These are phyloP conservation scores for Cymbopogon citratus DNA, from an alignment of 176 grass and related monocot species.

Conservation along the genomic window DNA sequence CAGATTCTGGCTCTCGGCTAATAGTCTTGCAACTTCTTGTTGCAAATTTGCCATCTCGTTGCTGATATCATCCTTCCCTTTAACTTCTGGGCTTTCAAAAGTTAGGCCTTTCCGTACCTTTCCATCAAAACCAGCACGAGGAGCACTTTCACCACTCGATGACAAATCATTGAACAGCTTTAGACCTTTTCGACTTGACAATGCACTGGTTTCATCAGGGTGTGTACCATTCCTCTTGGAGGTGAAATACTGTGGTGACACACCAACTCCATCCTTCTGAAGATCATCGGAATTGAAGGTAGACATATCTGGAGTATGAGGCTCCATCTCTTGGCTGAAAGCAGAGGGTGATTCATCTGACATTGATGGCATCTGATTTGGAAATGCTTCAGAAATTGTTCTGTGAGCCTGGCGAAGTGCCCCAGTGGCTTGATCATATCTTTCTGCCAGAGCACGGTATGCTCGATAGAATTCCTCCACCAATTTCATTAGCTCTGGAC, in stretches of 20 bases:
- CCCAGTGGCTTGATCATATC: slow-evolving; percentile 70
- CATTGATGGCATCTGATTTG: slow-evolving; percentile 65
- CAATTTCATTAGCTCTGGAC: slow-evolving; percentile 84
- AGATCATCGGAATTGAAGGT: slow-evolving; percentile 42
- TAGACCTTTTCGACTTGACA: slow-evolving; percentile 47
- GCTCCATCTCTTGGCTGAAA: slow-evolving; percentile 41
- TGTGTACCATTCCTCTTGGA: slow-evolving; percentile 66
- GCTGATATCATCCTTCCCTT: slow-evolving; percentile 37
- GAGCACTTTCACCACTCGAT: slow-evolving; percentile 32
- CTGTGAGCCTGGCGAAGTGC: slow-evolving; percentile 75
- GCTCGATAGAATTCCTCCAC: slow-evolving; percentile 94
- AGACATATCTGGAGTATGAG: slow-evolving; percentile 47
- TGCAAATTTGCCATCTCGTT: slow-evolving; percentile 49
- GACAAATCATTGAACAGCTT: slow-evolving; percentile 58
- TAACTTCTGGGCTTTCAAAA: slow-evolving; percentile 56
- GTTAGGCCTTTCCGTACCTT: slow-evolving; percentile 50
- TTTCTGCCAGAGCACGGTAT: slow-evolving; percentile 81
- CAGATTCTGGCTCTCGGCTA: slow-evolving; percentile 58
- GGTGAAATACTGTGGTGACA: slow-evolving; percentile 27
- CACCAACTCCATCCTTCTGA: slow-evolving; percentile 42
- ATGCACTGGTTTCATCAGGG: slow-evolving; percentile 48
- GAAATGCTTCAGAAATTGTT: slow-evolving; percentile 90
- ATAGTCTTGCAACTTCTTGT: slow-evolving; percentile 64
- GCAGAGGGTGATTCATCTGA: slow-evolving; percentile 50
- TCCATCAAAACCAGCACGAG: slow-evolving; percentile 43